Base-by-base conservation (phyloP, 257 asterid genomes). In the Rauvolfia tetraphylla region DNA sequence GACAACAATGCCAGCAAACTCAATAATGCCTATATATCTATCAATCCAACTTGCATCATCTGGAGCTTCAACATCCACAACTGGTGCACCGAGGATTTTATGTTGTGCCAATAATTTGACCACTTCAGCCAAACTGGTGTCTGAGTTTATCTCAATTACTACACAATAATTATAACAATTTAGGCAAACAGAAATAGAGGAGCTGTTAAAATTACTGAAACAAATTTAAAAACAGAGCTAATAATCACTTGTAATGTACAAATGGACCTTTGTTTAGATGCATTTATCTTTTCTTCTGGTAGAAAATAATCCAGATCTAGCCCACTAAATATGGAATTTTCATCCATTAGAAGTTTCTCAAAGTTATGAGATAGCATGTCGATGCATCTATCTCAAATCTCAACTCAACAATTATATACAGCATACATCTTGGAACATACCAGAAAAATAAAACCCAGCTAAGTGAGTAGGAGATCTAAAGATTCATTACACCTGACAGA, bases 11-110 rank as follows among this genome's bases (percentile, higher is more conserved):
- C 99, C 99, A 1, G 99, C 99, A 81, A 93, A 95, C 79, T 95
- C 99, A 36, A 90, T 96, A 29, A 95, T 83, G 67, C 99, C 99
- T 2, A 95, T 81, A 85, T 95, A 95, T 83, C 98, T 86, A 76
- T 95, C 99, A 39, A 95, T 91, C 99, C 99, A 95, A 73, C 92
- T 91, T 18, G 99, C 96, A 81, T 95, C 99, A 36, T 89, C 97
- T 0, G 98, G 86, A n/a, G 99, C 98, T 11, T 78, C 82, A 39
- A 90, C 96, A 82, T 95, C 97, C 79, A 93, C 93, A 74, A 95
- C 97, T 3, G 97, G 98, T 42, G 96, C 98, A 79, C 99, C 82
- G 33, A 95, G 89, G 65, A 95, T 74, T 80, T 85, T 90, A 85
- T 93, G 88, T 65, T 83, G 76, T 23, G 99, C 87, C 38, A 95